Conservation (phyloP, 768 basidiomycete species). For the Suillus paluster region DNA sequence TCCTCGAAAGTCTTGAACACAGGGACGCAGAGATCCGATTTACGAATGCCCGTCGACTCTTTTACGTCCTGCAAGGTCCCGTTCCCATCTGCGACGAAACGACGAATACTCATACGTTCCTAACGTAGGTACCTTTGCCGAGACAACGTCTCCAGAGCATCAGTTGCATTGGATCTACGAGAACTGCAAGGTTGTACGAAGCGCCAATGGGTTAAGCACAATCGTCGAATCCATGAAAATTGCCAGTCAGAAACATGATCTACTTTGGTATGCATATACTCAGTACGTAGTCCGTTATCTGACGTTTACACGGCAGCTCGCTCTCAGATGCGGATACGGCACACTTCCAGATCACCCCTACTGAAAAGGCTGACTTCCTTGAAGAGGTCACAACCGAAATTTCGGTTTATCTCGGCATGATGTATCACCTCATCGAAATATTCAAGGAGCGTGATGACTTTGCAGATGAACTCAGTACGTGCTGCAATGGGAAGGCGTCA, state of each 20-base stretch:
- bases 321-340: slow-evolving; percentile 76
- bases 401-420: slow-evolving; percentile 91
- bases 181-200: slow-evolving; percentile 85
- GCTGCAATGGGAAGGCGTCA: background rate
- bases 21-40: slow-evolving; percentile 84
- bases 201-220: slow-evolving; percentile 79
- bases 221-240: slow-evolving; percentile 91
- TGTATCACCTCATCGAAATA: slow-evolving; percentile 94
- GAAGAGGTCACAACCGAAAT: slow-evolving; percentile 94
- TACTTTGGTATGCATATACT: slow-evolving; percentile 60
- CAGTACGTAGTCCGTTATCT: slow-evolving; percentile 6
- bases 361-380: slow-evolving; percentile 77
- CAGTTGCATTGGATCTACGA: slow-evolving; percentile 96
- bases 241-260: slow-evolving; percentile 84
- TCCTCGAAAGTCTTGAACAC: slow-evolving; percentile 89
- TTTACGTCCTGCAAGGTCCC: slow-evolving; percentile 91
- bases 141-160: slow-evolving; percentile 90
- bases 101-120: slow-evolving; percentile 15
- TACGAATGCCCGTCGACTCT: slow-evolving; percentile 81
- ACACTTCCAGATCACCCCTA: slow-evolving; percentile 69
- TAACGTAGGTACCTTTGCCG: slow-evolving; percentile 79
- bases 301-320: slow-evolving; percentile 49
- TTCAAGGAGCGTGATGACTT: slow-evolving; percentile 94
- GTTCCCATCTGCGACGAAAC: slow-evolving; percentile 2
- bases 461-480: slow-evolving; percentile 94